Base-by-base conservation (phyloP, 805 yeast species). In the Metschnikowia borealis region DNA sequence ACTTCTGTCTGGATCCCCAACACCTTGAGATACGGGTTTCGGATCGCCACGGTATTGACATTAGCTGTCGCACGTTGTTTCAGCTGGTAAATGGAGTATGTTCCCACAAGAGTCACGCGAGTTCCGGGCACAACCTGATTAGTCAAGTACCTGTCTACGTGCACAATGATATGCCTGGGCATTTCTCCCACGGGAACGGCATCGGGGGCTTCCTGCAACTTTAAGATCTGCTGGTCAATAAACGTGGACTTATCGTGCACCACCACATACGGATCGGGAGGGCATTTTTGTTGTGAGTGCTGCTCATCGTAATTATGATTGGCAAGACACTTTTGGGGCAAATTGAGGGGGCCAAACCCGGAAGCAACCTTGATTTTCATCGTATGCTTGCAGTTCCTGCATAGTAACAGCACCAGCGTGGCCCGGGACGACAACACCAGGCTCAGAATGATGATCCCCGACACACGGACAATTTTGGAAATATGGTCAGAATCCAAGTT, bases 101-200 rank as follows among this genome's bases (percentile, higher is more conserved):
- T 85, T 47, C 99, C 99, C 40, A 89, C 82, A 39, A 92, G 79
- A 7, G 96, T 89, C 58, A 96, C 95, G 56, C 97, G 77, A 0
- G 95, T 88, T 23, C 99, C 99, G 0, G 99, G 99, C 38, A 92
- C 87, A 31, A 94, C 90, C 55, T 80, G 83, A 70, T 94, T 94
- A 26, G 97, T 86, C 64, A 94, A 73, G 60, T 87, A 88, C 54
- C 99, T 79, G 66, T 94, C 98, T 33, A 89, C 89, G 39, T 94
- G 87, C 55, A 94, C 75, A 51, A 89, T 64, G 38, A 94, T 85
- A 62, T 94, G 96, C 59, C 99, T 82, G 7, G 99, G 99, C 89
- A 94, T 85, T 71, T 94, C 99, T 58, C 99, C 99, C 29, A 94
- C 96, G 1, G 99, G 99, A 1, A 94, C 97, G 85, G 88, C 88